Percentiles rank a stretch among this genome's conserved stretches.
phyloP scores from a whole-genome alignment of 148 eudicot species.

The Suaeda aralocaspica region DNA sequence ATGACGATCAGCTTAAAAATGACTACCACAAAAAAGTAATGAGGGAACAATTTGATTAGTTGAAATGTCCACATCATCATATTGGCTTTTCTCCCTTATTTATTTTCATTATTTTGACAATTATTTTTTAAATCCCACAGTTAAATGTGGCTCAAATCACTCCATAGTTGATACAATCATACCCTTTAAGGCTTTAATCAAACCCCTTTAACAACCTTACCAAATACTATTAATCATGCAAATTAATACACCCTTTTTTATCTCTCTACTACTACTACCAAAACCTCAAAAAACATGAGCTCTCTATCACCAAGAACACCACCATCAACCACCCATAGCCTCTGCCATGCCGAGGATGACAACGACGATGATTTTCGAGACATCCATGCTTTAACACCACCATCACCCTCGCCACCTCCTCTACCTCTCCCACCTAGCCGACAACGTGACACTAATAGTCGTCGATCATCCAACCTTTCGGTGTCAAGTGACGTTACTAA shows the following conservation, averaged over 20 bases:
- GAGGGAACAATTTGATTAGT: too few species aligned
- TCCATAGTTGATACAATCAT: too few species aligned
- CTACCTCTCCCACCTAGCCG: conserved; percentile 34
- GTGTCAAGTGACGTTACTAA: conserved; percentile 34
- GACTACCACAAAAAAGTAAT: too few species aligned
- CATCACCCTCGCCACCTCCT: conserved; percentile 36
- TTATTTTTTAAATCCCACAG: too few species aligned
- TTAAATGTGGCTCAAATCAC: conserved; percentile 6
- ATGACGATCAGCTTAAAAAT: too few species aligned
- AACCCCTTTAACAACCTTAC: background rate
- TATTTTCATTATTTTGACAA: too few species aligned
- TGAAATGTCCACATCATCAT: too few species aligned
- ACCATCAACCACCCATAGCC: background rate
- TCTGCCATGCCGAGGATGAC: conserved; percentile 5
- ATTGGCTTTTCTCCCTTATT: conserved; percentile 11
- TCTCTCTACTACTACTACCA: background rate
- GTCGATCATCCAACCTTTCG: conserved; percentile 46
- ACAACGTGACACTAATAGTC: conserved; percentile 39
- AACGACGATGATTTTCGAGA: conserved; percentile 48
- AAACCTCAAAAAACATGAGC: background rate
- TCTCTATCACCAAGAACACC: background rate
- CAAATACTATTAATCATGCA: background rate
- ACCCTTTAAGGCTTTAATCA: background rate
- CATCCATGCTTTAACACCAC: conserved; percentile 56
- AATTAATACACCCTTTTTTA: background rate